Conservation (phyloP, 2,329 filamentous ascomycete genomes). For the Balansia obtecta region DNA sequence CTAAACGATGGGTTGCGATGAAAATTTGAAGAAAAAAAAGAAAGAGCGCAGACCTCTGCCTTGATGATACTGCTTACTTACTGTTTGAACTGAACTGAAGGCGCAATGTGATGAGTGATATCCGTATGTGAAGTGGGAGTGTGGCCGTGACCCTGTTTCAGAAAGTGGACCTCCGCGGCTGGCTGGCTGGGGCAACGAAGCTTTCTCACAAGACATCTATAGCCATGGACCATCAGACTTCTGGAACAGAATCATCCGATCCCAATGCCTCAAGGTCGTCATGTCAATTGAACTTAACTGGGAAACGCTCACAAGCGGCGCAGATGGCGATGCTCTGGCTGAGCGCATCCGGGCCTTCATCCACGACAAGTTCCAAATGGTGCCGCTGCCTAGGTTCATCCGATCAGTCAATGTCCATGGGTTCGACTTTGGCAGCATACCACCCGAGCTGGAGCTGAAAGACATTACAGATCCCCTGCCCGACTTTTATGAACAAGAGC, state of each 20-base stretch:
- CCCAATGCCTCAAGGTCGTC: constrained; percentile 4
- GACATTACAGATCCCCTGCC: constrained; percentile 92
- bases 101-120: too few species aligned
- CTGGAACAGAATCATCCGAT: not conserved
- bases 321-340: constrained; percentile 75
- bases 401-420: constrained; percentile 89
- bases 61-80: too few species aligned
- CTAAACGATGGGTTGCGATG: constrained; percentile 3
- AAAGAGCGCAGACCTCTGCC: not conserved
- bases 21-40: not conserved
- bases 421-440: constrained; percentile 79
- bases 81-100: too few species aligned
- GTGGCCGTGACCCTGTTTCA: too few species aligned
- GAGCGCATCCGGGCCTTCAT: constrained; percentile 85
- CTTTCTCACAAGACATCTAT: not conserved
- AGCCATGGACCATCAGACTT: not conserved
- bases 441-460: constrained; percentile 82
- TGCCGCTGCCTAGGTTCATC: constrained; percentile 88
- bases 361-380: constrained; percentile 88
- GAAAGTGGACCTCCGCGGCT: too few species aligned
- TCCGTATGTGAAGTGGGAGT: too few species aligned
- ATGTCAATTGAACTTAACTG: constrained; percentile 99
- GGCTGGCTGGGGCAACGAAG: not conserved
- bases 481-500: constrained; percentile 86
- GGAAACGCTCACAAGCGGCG: constrained; percentile 80